Evolutionary conservation across 441 rosid genomes (phyloP).

Genomic region (Aquilaria agallochum): DNA sequence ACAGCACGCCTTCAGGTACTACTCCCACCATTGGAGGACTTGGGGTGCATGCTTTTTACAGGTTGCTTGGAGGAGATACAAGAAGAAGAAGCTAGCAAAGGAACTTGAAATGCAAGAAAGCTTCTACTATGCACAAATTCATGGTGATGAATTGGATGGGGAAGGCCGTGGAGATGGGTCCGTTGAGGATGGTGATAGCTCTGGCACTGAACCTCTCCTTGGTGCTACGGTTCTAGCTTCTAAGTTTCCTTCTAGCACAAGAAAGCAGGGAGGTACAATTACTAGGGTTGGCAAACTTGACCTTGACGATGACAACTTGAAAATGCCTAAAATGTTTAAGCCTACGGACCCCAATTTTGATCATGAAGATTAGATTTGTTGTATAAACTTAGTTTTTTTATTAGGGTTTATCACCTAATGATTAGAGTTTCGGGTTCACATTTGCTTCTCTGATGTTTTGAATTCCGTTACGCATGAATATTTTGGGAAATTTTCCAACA

Average conservation of each 20-base stretch:
- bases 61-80: slow-evolving; percentile 63
- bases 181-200: slow-evolving; percentile 15
- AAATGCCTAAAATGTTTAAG: slow-evolving; percentile 83
- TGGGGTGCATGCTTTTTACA: slow-evolving; percentile 83
- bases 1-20: slow-evolving; percentile 88
- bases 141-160: slow-evolving; percentile 10
- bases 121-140: slow-evolving; percentile 17
- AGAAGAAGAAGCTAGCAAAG: slow-evolving; percentile 55
- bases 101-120: slow-evolving; percentile 66
- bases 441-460: too few species aligned
- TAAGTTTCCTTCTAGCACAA: slow-evolving; percentile 61
- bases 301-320: slow-evolving; percentile 49
- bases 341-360: slow-evolving; percentile 73
- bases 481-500: too few species aligned
- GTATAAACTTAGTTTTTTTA: too few species aligned
- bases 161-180: slow-evolving; percentile 15
- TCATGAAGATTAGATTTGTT: too few species aligned
- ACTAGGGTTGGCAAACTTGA: slow-evolving; percentile 29
- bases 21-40: slow-evolving; percentile 89
- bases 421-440: too few species aligned
- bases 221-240: slow-evolving; percentile 60
- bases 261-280: slow-evolving; percentile 22
- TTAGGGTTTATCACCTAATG: too few species aligned
- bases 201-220: slow-evolving; percentile 30
- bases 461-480: too few species aligned